A percentile compares a stretch with the other conserved stretches of the same genome.
These are phyloP conservation scores for Nicotiana rustica DNA, from an alignment of 305 asterid genomes.

Conservation along the genomic window DNA sequence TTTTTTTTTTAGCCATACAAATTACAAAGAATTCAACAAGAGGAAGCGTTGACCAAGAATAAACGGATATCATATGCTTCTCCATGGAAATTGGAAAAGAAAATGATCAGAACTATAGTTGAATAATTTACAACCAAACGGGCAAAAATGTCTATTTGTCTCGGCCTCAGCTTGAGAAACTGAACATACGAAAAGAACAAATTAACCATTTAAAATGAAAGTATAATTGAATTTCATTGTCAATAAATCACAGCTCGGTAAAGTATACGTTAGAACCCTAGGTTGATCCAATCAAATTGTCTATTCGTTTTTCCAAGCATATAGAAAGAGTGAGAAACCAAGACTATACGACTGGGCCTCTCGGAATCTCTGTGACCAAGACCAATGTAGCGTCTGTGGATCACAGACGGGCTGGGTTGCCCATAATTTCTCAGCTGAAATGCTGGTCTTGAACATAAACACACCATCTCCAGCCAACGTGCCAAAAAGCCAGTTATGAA, in stretches of 20 bases:
- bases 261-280: slow-evolving; percentile 52
- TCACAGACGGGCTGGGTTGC: slow-evolving; percentile 55
- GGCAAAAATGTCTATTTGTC: slow-evolving; percentile 38
- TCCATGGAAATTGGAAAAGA: slow-evolving; percentile 30
- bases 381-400: slow-evolving; percentile 60
- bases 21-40: background rate
- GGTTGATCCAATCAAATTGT: slow-evolving; percentile 38
- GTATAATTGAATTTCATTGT: slow-evolving; percentile 48
- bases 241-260: slow-evolving; percentile 46
- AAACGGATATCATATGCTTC: slow-evolving; percentile 20
- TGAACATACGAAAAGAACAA: slow-evolving; percentile 43
- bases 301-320: slow-evolving; percentile 79
- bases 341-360: slow-evolving; percentile 56
- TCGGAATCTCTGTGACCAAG: slow-evolving; percentile 64
- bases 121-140: slow-evolving; percentile 48
- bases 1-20: background rate
- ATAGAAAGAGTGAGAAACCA: slow-evolving; percentile 64
- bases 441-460: slow-evolving; percentile 70
- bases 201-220: slow-evolving; percentile 43
- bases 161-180: slow-evolving; percentile 38
- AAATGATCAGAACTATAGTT: slow-evolving; percentile 42
- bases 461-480: slow-evolving; percentile 60
- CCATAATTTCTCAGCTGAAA: slow-evolving; percentile 69
- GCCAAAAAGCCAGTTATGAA: slow-evolving; percentile 73
- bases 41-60: slow-evolving; percentile 30